Base-by-base conservation (phyloP, 2,329 filamentous ascomycete species). In the Juglanconis oblonga region DNA sequence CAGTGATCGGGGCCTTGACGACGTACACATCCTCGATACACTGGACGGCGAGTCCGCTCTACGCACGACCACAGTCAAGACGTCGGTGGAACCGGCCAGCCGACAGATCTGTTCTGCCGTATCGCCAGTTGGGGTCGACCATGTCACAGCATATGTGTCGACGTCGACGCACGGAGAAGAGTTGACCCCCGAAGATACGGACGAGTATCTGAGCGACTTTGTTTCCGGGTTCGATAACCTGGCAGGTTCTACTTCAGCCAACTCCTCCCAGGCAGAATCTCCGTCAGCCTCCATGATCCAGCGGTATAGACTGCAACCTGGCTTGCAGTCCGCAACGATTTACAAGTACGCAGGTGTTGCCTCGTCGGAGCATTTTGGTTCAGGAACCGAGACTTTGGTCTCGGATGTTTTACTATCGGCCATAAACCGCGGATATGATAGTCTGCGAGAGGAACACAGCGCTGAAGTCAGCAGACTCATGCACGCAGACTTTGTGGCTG, bases 321-420 rank as follows among this genome's bases (percentile, higher is more conserved):
- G 61, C 14, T 8, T 47, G 8, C 57, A 53, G 36, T 51, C 61
- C 35, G 42, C 55, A 35, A 62, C 52, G 35, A 14, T 60, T 35
- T 57, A 57, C 53, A 62, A 62, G 38, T 62, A 57, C 53, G 53
- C 55, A 42, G 53, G 49, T 36, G 52, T 62, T 14, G 57, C 53
- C 13, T 62, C 61, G 9, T 57, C 61, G 35, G 61, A 62, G 11
- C 57, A 62, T 33, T 62, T 53, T 54, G 52, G 57, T 24, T n/a
- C 44, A 10, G 57, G 42, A 33, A 54, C 61, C 24, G 57, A 60
- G 35, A 44, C 40, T 11, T 6, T 50, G 13, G 50, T 56, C 1
- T 54, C 49, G 13, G 48, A 59, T 4, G 57, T 54, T 14, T 42
- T 53, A 9, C 44, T 40, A 10, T 49, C 49, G 7, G 61, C 61